Evolutionary conservation across 495 filamentous ascomycete genomes (phyloP).

Genomic region (Copromyces sp.): DNA sequence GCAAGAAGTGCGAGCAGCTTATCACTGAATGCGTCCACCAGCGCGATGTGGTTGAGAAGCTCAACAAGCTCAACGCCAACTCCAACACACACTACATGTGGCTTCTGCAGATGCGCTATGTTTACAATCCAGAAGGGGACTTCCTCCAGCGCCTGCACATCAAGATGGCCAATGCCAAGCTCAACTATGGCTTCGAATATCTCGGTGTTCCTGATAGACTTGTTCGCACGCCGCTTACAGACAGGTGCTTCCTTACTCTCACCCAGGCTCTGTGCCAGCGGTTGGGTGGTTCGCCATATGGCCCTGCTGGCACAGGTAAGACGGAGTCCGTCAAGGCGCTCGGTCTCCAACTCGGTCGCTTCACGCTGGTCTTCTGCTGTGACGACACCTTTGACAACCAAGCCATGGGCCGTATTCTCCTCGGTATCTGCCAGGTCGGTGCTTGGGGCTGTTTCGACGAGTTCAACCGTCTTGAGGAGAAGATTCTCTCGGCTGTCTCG

Average conservation of each 20-base stretch:
- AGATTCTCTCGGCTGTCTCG: constrained; percentile 93
- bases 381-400: constrained; percentile 99
- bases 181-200: constrained; percentile 97
- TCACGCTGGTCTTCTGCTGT: constrained; percentile 97
- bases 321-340: constrained; percentile 98
- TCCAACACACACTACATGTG: constrained; percentile 81
- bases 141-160: constrained; percentile 76
- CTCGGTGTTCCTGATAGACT: constrained; percentile 91
- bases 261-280: constrained; percentile 92
- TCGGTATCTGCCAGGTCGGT: constrained; percentile 97
- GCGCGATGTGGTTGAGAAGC: constrained; percentile 77
- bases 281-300: constrained; percentile 93
- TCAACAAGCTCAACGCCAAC: constrained; percentile 62
- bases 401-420: constrained; percentile 98
- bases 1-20: constrained; percentile 96
- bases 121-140: constrained; percentile 72
- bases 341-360: constrained; percentile 89
- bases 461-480: constrained; percentile 96
- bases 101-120: constrained; percentile 96
- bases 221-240: constrained; percentile 90
- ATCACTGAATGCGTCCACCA: constrained; percentile 99
- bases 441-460: constrained; percentile 99
- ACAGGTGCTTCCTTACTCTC: constrained; percentile 94
- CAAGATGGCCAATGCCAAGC: constrained; percentile 92
- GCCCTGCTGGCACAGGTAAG: constrained; percentile 97